Base-by-base conservation (phyloP, 2,329 filamentous ascomycete species). In the Pseudogymnoascus sp. region DNA sequence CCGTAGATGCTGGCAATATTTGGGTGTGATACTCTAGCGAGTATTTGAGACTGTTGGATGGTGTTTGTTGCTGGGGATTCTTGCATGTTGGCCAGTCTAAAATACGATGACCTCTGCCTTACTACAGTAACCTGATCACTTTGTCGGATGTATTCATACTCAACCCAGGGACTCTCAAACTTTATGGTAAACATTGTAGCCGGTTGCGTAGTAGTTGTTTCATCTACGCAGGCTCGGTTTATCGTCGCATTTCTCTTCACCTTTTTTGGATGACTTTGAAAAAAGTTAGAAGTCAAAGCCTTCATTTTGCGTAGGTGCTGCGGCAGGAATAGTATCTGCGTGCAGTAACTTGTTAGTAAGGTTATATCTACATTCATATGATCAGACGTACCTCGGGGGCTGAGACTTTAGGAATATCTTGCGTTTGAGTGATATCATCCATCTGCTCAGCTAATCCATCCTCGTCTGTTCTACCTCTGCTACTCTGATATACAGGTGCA, bases 1-100 rank as follows among this genome's bases (percentile, higher is more conserved):
- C 40, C 37, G 23, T 61, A 61, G 37, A 61, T 38, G 38, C 16
- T 41, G 21, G 33, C 23, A 45, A 61, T 41, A 16, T 61, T 61
- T 14, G 37, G 59, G 28, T 61, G 18, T 1, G 37, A 40, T 28
- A 61, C 40, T 21, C 16, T 41, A 16, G 33, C 37, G 25, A 61
- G 31, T 40, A 61, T 7, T 28, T 61, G 37, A 41, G 31, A 23
- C 38, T 61, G 33, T 61, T 41, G 18, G 16, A 61, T 16, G 38
- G 21, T n/a, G 23, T 61, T 23, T 16, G n/a, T 18, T 21, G 9
- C 28, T 14, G 21, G 38, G 23, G 1, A 61, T 61, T 61, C 31
- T 45, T 28, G 37, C 25, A 61, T 61, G 23, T 61, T 61, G 23
- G 38, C 35, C 6, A 45, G 59, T 28, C 28, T 61, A 16, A 61